Percentiles rank a stretch among this genome's conserved stretches.
Conservation (phyloP, 768 basidiomycete genomes). For the Tremella yokohamensis region DNA sequence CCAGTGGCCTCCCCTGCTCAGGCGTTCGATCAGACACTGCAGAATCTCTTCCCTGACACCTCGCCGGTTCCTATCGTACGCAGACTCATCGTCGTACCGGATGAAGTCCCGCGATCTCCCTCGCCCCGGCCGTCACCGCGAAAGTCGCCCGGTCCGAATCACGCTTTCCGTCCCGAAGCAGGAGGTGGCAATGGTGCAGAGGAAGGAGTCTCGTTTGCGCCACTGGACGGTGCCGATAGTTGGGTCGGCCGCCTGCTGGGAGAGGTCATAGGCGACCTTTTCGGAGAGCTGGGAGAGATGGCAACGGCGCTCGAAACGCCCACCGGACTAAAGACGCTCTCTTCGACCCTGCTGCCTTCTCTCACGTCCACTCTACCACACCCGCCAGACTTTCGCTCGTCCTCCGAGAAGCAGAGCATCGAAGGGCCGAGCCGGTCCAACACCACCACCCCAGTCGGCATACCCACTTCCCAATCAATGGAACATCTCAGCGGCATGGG, state of each 20-base stretch:
- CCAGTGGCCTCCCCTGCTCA: conserved; percentile 53
- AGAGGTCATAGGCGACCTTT: conserved; percentile 79
- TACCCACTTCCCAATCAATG: conserved; percentile 19
- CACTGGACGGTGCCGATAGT: conserved; percentile 68
- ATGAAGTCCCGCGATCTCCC: conserved; percentile 17
- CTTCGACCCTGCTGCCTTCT: conserved; percentile 48
- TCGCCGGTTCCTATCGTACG: conserved; percentile 72
- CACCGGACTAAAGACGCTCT: conserved; percentile 75
- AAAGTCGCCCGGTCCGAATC: conserved; percentile 11
- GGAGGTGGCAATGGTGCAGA: conserved; percentile 52
- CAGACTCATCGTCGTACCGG: conserved; percentile 29
- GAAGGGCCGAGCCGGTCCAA: conserved; percentile 8
- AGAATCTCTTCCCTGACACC: conserved; percentile 64
- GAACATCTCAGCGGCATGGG: conserved; percentile 29
- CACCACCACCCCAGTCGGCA: conserved; percentile 11
- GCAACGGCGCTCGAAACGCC: conserved; percentile 75
- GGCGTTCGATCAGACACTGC: conserved; percentile 65
- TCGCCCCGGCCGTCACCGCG: conserved; percentile 51
- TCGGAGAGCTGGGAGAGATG: conserved; percentile 78
- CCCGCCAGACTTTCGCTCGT: conserved; percentile 16
- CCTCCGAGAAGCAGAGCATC: conserved; percentile 17
- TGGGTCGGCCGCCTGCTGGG: conserved; percentile 86
- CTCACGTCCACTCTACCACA: conserved; percentile 37
- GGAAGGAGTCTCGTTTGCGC: conserved; percentile 59
- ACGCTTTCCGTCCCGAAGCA: background rate